Evolutionary conservation across 345 rosid species (phyloP), one percentile per base, ranked within the genome.

Genomic region (Brassica nigra): DNA sequence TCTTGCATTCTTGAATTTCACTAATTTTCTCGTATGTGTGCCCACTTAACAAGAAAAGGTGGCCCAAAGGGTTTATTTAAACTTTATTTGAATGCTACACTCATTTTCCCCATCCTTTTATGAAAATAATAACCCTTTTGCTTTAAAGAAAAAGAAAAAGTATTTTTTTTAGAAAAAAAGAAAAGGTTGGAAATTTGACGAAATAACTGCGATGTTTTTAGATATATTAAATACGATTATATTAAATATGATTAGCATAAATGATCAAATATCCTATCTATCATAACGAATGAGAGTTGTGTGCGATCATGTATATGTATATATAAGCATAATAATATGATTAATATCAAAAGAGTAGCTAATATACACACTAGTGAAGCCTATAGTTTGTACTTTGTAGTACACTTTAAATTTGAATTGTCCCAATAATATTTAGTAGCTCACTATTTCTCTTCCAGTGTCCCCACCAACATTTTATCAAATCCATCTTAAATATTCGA

Each of bases 351-450:
- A 74, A 80, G 23, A 69, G 54, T 75, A 52, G 67, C 73, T 75
- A 44, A 80, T 80, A 75, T 54, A 70, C 68, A 57, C 62, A 75
- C 64, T 80, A 76, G 83, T 76, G 83, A 76, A 80, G 72, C 83
- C 83, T 76, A 80, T 39, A 75, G 80, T 76, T 76, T 75, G 64
- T 55, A 68, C 76, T 76, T 76, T 75, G 64, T 55, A 68, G 83
- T 75, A 75, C 83, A 80, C 73, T 70, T 75, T 80, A 55, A 18
- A 7, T 75, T 80, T 55, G 66, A 70, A 42, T 16, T 80, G 66
- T 55, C 80, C 80, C 42, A 54, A 75, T 64, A 39, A 62, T 23
- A 30, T 12, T 28, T 65, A 37, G 39, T 70, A 75, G 68, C 73
- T 80, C n/a, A 75, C 80, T 80, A 70, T 70, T 80, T 75, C 61